A percentile compares a stretch with the other conserved stretches of the same genome.
phyloP scores from a whole-genome alignment of 768 basidiomycete genomes.

The Cyclocybe aegerita region DNA sequence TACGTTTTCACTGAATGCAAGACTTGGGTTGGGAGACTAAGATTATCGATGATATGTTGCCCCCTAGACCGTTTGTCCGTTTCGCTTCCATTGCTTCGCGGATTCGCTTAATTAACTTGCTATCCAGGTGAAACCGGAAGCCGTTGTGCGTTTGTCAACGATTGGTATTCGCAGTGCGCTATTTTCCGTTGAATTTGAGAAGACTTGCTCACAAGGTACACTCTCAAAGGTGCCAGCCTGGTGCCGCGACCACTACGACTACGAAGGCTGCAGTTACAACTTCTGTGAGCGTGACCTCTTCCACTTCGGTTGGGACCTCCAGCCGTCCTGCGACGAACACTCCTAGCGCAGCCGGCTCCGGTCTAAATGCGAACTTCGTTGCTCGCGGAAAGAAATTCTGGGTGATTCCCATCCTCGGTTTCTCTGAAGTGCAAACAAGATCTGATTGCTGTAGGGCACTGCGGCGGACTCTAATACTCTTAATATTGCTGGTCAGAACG shows the following conservation, averaged over 20 bases:
- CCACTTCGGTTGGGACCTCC: too few species aligned
- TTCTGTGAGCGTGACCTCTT: not conserved
- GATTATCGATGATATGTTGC: not conserved
- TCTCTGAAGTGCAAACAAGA: not conserved
- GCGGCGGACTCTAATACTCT: constrained; percentile 27
- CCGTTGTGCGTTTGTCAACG: constrained; percentile 25
- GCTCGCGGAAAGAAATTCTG: constrained; percentile 35
- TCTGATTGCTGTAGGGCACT: constrained; percentile 13
- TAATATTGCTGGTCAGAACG: constrained; percentile 29
- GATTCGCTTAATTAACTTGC: not conserved
- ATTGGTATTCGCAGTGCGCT: constrained; percentile 31
- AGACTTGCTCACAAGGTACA: not conserved
- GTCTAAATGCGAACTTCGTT: constrained; percentile 28
- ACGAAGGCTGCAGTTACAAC: constrained; percentile 7
- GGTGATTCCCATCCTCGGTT: constrained; percentile 17
- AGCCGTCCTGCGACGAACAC: too few species aligned
- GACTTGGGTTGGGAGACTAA: not conserved
- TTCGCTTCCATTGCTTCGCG: not conserved
- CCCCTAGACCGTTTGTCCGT: constrained; percentile 16
- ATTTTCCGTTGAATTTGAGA: not conserved
- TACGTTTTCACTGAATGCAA: constrained; percentile 4
- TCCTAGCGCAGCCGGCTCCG: constrained; percentile 11
- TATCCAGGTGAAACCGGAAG: constrained; percentile 25
- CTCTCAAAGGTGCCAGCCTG: constrained; percentile 11
- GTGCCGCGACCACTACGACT: constrained; percentile 8